phyloP scores from a whole-genome alignment of 2,329 filamentous ascomycete genomes.

The Clonostachys solani region DNA sequence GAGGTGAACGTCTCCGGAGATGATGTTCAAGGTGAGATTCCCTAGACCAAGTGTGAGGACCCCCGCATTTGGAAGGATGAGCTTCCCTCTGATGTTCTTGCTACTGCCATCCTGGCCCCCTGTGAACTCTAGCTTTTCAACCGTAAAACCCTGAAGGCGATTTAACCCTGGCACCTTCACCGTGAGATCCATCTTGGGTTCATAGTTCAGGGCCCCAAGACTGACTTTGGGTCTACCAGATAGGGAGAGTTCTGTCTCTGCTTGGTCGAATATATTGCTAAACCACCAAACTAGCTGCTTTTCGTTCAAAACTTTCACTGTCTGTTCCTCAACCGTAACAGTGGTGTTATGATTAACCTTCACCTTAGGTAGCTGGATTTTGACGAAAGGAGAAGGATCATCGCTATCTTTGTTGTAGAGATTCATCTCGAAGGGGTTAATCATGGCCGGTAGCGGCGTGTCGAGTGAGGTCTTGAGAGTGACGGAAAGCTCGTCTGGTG shows the following conservation, averaged over 20 bases:
- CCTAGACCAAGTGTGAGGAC: slow-evolving; percentile 36
- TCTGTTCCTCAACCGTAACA: slow-evolving; percentile 25
- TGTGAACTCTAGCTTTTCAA: slow-evolving; percentile 30
- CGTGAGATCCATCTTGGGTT: slow-evolving; percentile 32
- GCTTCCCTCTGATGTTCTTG: slow-evolving; percentile 33
- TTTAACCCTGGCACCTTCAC: slow-evolving; percentile 32
- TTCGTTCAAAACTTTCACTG: slow-evolving; percentile 27
- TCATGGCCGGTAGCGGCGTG: slow-evolving; percentile 28
- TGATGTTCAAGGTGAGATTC: slow-evolving; percentile 38
- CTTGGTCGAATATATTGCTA: slow-evolving; percentile 29
- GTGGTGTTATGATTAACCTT: slow-evolving; percentile 27
- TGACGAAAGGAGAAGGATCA: slow-evolving; percentile 11
- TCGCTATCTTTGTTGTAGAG: slow-evolving; percentile 32
- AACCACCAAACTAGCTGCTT: slow-evolving; percentile 33
- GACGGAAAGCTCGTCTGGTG: slow-evolving; percentile 24
- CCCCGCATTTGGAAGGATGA: slow-evolving; percentile 40
- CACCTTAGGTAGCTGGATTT: slow-evolving; percentile 18
- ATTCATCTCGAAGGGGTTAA: slow-evolving; percentile 29
- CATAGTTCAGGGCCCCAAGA: slow-evolving; percentile 31
- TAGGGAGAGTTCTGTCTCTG: slow-evolving; percentile 26
- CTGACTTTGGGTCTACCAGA: slow-evolving; percentile 28
- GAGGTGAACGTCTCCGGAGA: slow-evolving; percentile 30
- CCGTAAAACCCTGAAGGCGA: slow-evolving; percentile 28
- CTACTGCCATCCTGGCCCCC: slow-evolving; percentile 27
- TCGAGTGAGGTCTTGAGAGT: slow-evolving; percentile 28